Evolutionary conservation across 2,329 filamentous ascomycete genomes (phyloP), one percentile per base, ranked within the genome.

Genomic region (Ambrosiella cleistominuta): DNA sequence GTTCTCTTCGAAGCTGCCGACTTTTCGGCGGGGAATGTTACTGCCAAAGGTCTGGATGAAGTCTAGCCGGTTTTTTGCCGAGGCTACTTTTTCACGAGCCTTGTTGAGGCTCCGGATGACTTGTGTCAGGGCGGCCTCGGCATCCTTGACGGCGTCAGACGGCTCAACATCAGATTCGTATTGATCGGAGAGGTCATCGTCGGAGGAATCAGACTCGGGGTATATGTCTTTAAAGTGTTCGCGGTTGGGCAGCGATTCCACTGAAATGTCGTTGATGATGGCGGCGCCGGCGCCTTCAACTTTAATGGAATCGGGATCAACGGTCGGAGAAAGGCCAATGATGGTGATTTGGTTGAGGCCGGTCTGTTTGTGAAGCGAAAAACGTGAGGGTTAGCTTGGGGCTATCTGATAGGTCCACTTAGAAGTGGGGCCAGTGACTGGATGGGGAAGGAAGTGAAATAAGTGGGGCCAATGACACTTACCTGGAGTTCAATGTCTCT

Each of bases 331-430:
- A 40, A 83, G 67, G 7, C 79, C 80, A 58, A 73, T 64, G 59
- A 83, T 75, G 17, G 73, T 75, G 60, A 83, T 74, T 63, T 81
- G 74, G 61, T 82, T 83, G 11, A 71, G 67, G 17, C 80, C 80
- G 37, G 76, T 72, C 71, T 78, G 38, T 0, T 75, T 19, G 9
- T 12, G 12, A n/a, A 11, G 13, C 11, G 27, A 27, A 27, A 19
- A 19, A 15, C 7, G 27, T 13, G 7, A 27, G 19, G 27, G 47
- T 27, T 51, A 51, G 47, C 13, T 15, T 27, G 47, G 47, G 27
- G 47, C 12, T 1, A 47, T 47, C 7, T 47, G 44, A 47, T 47
- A 35, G 47, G 47, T 17, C 3, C 27, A 3, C 27, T 3, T 15
- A 51, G n/a, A 51, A 51, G n/a, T 7, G 17, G 9, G 19, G 9